Conservation (phyloP, 2,329 filamentous ascomycete species). For the Xylariaceae sp. region DNA sequence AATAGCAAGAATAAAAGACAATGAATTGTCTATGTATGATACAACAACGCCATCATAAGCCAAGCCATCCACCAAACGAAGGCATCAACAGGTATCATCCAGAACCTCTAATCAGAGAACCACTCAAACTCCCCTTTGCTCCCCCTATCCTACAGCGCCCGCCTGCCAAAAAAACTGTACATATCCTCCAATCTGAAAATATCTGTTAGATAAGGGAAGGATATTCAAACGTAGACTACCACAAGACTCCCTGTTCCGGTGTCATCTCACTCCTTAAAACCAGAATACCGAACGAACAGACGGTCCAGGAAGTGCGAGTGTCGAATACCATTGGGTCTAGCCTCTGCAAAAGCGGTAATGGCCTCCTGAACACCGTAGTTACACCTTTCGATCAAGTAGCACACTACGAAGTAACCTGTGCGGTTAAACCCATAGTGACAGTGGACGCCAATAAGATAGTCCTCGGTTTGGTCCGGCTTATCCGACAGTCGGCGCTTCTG, state of each 20-base stretch:
- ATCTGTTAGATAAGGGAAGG: not conserved
- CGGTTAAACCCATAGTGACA: slow-evolving; percentile 96
- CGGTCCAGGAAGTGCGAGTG: slow-evolving; percentile 86
- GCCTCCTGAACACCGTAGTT: slow-evolving; percentile 69
- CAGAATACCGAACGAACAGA: slow-evolving; percentile 67
- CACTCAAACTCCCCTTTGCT: slow-evolving; percentile 1
- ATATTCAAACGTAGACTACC: not conserved
- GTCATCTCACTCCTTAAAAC: slow-evolving; percentile 9
- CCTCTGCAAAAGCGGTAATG: slow-evolving; percentile 68
- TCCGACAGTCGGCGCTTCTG: slow-evolving; percentile 44
- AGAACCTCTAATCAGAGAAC: slow-evolving; percentile 8
- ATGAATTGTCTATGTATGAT: not conserved
- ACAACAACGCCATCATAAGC: not conserved
- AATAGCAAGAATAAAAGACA: no score
- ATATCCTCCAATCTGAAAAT: not conserved
- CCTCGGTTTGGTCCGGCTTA: slow-evolving; percentile 36
- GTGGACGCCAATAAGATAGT: slow-evolving; percentile 71
- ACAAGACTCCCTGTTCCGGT: no score
- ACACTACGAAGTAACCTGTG: slow-evolving; percentile 85
- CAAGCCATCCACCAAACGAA: not conserved
- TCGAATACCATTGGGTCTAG: slow-evolving; percentile 75
- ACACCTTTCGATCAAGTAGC: slow-evolving; percentile 80
- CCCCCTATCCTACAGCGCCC: slow-evolving; percentile 8
- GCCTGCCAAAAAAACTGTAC: slow-evolving; percentile 2
- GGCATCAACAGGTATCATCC: slow-evolving; percentile 7